phyloP scores from a whole-genome alignment of 495 filamentous ascomycete genomes.

The Xylaria nigripes region DNA sequence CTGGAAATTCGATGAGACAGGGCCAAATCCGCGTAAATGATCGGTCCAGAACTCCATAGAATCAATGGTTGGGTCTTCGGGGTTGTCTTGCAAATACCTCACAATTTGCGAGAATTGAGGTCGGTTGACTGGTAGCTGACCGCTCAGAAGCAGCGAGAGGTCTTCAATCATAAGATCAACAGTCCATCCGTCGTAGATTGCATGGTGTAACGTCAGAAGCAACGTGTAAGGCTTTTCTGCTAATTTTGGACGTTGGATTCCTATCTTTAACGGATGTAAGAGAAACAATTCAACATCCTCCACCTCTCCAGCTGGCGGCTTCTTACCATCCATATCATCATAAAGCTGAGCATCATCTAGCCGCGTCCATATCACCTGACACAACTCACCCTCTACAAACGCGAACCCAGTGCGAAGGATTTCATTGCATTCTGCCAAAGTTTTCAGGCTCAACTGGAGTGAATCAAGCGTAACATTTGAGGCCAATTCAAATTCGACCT shows the following conservation, averaged over 20 bases:
- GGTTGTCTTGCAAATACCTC: conserved; percentile 3
- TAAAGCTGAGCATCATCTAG: conserved; percentile 37
- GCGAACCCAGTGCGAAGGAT: conserved; percentile 65
- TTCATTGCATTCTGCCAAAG: conserved; percentile 48
- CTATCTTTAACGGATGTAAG: conserved; percentile 50
- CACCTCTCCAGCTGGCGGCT: not conserved
- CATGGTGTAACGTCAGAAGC: conserved; percentile 52
- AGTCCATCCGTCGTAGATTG: conserved; percentile 80
- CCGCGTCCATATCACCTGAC: conserved; percentile 53
- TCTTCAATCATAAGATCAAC: conserved; percentile 63
- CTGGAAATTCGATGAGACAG: conserved; percentile 29
- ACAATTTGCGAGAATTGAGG: conserved; percentile 46
- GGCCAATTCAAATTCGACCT: conserved; percentile 52
- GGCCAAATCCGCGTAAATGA: conserved; percentile 38
- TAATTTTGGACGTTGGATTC: conserved; percentile 27
- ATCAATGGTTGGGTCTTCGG: conserved; percentile 13
- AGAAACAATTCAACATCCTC: conserved; percentile 32
- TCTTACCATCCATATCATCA: conserved; percentile 24
- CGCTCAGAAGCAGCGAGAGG: conserved; percentile 38
- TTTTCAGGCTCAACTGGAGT: conserved; percentile 7
- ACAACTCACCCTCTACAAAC: conserved; percentile 42
- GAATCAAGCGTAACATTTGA: conserved; percentile 4
- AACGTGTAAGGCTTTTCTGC: conserved; percentile 15
- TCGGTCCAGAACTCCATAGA: conserved; percentile 48
- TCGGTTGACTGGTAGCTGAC: conserved; percentile 21